phyloP scores from a whole-genome alignment of 2,329 filamentous ascomycete species.

The Eutypella sp. region DNA sequence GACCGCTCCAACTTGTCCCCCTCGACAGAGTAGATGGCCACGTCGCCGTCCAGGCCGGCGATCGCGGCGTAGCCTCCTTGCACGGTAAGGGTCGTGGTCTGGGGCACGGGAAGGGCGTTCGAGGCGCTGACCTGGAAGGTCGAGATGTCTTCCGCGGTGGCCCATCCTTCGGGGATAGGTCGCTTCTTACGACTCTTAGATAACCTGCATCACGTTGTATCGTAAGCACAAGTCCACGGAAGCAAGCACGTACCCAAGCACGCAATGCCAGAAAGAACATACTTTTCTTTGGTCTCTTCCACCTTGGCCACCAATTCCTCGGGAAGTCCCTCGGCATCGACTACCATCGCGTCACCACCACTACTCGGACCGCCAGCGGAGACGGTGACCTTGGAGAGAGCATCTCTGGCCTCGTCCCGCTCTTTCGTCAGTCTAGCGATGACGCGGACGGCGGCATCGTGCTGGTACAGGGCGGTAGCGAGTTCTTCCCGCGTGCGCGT shows the following conservation, averaged over 20 bases:
- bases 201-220: slow-evolving; percentile 53
- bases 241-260: too few relatives aligned
- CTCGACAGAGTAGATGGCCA: slow-evolving; percentile 70
- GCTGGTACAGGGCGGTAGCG: slow-evolving; percentile 89
- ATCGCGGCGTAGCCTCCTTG: slow-evolving; percentile 64
- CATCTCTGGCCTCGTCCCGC: slow-evolving; percentile 85
- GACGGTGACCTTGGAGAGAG: slow-evolving; percentile 79
- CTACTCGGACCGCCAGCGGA: slow-evolving; percentile 49
- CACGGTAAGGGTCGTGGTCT: slow-evolving; percentile 45
- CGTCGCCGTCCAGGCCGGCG: slow-evolving; percentile 68
- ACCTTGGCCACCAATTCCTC: slow-evolving; percentile 67
- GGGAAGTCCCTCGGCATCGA: slow-evolving; percentile 75
- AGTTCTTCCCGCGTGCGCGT: slow-evolving; percentile 89
- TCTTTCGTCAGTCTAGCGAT: slow-evolving; percentile 89
- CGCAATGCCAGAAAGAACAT: too few relatives aligned
- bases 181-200: slow-evolving; percentile 89
- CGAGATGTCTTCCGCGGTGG: slow-evolving; percentile 64
- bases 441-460: slow-evolving; percentile 93
- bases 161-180: slow-evolving; percentile 79
- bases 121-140: slow-evolving; percentile 41
- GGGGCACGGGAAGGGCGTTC: slow-evolving; percentile 41
- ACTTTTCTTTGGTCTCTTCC: slow-evolving; percentile 76
- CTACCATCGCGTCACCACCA: slow-evolving; percentile 86
- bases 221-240: slow-evolving; percentile 15
- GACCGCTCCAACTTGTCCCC: slow-evolving; percentile 63